Evolutionary conservation across 768 basidiomycete genomes (phyloP), one percentile per base, ranked within the genome.

Genomic region (Rhizopogon vinicolor): DNA sequence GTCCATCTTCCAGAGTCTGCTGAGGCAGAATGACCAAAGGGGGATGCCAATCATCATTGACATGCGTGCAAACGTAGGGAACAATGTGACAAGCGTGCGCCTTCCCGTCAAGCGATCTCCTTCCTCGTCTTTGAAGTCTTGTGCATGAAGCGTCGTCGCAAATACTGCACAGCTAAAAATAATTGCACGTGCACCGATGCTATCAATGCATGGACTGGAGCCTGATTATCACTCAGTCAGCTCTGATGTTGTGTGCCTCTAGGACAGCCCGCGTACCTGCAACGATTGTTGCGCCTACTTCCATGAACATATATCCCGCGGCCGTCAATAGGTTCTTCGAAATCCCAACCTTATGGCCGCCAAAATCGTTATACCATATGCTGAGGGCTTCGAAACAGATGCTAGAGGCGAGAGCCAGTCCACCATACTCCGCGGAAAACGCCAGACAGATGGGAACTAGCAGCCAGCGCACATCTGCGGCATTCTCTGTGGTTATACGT

Each of bases 41-140:
- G 51, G 54, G 25, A 55, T 25, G n/a, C 48, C 50, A 6, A 55
- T 22, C 54, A 53, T 4, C 35, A 55, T 55, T 3, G 49, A 52
- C 9, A 40, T 19, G n/a, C 54, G 54, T 13, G 35, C 51, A n/a
- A 53, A 37, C 9, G 18, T 55, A 10, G 75, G 75, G 7, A 68
- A 63, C 7, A 66, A 65, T 48, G 76, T 71, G 7, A 75, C 75
- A 29, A 77, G 55, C 0, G 75, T 76, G 3, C 57, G 41, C 18
- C 75, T 63, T 5, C 70, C 71, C 7, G 60, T 53, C 1, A 58
- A 57, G 3, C 52, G 45, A 52, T 75, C 75, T 4, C 75, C 75
- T 19, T 68, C 64, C 13, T 70, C 57, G 44, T 76, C 75, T 40
- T 69, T 60, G 49, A 62, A 64, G 49, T 63, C 60, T 57, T 62